Evolutionary conservation across 768 basidiomycete genomes (phyloP).

Genomic region (Psilocybe tampanensis): DNA sequence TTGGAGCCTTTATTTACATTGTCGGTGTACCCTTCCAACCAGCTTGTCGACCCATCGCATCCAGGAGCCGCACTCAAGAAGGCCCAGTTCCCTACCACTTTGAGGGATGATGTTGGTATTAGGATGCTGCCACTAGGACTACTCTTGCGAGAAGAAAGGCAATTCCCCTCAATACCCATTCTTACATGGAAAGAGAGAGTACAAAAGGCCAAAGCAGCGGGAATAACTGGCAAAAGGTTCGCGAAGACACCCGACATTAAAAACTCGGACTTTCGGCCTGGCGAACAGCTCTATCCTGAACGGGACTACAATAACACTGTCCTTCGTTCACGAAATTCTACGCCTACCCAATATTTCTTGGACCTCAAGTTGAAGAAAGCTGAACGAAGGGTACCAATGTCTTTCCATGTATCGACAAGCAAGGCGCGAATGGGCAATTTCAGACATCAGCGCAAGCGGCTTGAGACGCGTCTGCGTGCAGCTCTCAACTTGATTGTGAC

Average conservation of each 20-base stretch:
- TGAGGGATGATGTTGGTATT: conserved; percentile 8
- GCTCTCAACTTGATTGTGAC: conserved; percentile 42
- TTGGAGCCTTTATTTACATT: conserved; percentile 15
- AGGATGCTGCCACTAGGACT: conserved; percentile 19
- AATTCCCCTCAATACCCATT: conserved; percentile 15
- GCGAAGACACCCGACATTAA: neutral
- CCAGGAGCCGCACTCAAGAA: conserved; percentile 14
- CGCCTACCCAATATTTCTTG: conserved; percentile 6
- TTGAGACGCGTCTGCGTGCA: conserved; percentile 37
- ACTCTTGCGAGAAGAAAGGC: conserved; percentile 6
- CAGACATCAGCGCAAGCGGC: conserved; percentile 31
- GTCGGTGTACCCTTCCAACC: neutral
- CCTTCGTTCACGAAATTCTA: conserved; percentile 15
- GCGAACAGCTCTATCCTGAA: conserved; percentile 17
- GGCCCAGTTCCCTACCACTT: conserved; percentile 7
- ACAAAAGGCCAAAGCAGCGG: conserved; percentile 15
- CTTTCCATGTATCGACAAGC: conserved; percentile 34
- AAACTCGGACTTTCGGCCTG: neutral
- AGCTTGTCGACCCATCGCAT: conserved; percentile 29
- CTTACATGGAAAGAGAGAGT: conserved; percentile 25
- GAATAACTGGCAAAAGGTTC: conserved; percentile 1
- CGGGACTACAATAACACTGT: conserved; percentile 12
- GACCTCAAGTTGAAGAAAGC: conserved; percentile 19
- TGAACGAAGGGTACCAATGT: conserved; percentile 32
- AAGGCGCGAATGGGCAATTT: conserved; percentile 36